These are phyloP conservation scores for Suillus fuscotomentosus DNA, from an alignment of 768 basidiomycete genomes.

Conservation along the genomic window DNA sequence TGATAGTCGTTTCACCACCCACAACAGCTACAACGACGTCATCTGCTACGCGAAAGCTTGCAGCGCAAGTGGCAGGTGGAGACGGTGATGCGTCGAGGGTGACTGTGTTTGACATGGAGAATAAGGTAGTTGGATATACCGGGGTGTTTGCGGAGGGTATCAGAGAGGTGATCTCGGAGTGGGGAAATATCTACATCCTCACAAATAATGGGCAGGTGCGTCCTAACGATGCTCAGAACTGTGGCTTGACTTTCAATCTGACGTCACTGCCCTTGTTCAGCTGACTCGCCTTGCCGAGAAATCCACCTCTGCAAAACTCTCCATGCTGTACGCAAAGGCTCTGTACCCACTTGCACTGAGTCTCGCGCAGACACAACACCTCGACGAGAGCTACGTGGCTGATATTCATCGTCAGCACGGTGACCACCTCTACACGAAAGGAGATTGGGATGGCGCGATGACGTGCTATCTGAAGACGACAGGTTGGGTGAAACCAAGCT, in stretches of 20 bases:
- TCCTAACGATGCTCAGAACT: constrained; percentile 3
- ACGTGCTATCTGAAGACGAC: constrained; percentile 89
- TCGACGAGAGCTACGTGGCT: constrained; percentile 73
- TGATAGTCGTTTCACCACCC: constrained; percentile 88
- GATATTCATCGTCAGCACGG: constrained; percentile 91
- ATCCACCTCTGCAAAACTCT: constrained; percentile 80
- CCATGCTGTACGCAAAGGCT: constrained; percentile 78
- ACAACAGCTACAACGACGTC: constrained; percentile 59
- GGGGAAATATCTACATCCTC: constrained; percentile 78
- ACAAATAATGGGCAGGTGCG: constrained; percentile 76
- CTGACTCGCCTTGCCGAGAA: constrained; percentile 72
- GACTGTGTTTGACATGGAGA: constrained; percentile 87
- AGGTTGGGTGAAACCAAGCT: constrained; percentile 86
- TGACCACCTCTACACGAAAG: constrained; percentile 87
- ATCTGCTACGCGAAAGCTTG: constrained; percentile 48
- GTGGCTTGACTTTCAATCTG: not conserved
- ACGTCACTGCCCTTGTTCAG: constrained; percentile 31
- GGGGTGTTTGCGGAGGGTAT: constrained; percentile 83
- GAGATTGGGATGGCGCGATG: constrained; percentile 93
- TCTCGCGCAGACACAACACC: constrained; percentile 75
- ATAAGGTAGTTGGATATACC: constrained; percentile 85
- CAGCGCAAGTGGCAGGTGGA: constrained; percentile 16
- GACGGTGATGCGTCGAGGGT: constrained; percentile 71
- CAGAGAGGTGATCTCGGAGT: constrained; percentile 75
- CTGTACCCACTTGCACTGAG: constrained; percentile 79